These are phyloP conservation scores for Clarireedia monteithiana DNA, from an alignment of 2,329 filamentous ascomycete species.

Conservation along the genomic window DNA sequence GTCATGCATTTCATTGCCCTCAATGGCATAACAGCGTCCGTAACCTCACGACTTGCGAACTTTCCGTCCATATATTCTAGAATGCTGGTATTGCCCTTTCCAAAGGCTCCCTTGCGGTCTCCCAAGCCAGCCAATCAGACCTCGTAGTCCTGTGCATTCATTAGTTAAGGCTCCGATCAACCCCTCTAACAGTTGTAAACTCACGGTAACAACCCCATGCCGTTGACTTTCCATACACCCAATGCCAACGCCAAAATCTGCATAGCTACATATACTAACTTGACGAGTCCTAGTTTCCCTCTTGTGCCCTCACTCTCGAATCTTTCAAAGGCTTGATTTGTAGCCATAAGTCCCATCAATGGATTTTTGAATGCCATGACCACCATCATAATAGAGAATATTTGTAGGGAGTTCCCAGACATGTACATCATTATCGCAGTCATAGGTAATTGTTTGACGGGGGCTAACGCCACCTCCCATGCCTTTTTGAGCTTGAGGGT, in stretches of 20 bases:
- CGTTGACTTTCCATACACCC: slow-evolving; percentile 94
- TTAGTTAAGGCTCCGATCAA: slow-evolving; percentile 22
- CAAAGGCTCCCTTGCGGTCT: slow-evolving; percentile 36
- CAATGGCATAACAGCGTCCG: not conserved
- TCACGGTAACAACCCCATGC: slow-evolving; percentile 89
- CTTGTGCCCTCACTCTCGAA: slow-evolving; percentile 80
- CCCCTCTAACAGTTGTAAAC: slow-evolving; percentile 31
- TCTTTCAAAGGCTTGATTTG: slow-evolving; percentile 81
- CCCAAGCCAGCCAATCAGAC: slow-evolving; percentile 98
- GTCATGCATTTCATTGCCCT: not conserved
- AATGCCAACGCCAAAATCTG: slow-evolving; percentile 77
- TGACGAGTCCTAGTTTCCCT: slow-evolving; percentile 69
- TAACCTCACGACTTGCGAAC: not conserved
- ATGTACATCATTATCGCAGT: slow-evolving; percentile 99
- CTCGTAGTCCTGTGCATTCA: slow-evolving; percentile 64
- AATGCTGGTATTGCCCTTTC: slow-evolving; percentile 30
- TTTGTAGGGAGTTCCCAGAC: slow-evolving; percentile 96
- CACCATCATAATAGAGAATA: slow-evolving; percentile 99
- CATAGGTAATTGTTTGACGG: slow-evolving; percentile 93
- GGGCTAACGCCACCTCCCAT: slow-evolving; percentile 92
- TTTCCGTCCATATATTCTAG: slow-evolving; percentile 12
- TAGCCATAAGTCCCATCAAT: slow-evolving; percentile 72
- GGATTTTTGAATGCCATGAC: slow-evolving; percentile 98
- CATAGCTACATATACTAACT: slow-evolving; percentile 80
- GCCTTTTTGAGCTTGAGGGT: slow-evolving; percentile 96